Evolutionary conservation across 2,329 filamentous ascomycete genomes (phyloP).

Genomic region (Cladosporium velox): DNA sequence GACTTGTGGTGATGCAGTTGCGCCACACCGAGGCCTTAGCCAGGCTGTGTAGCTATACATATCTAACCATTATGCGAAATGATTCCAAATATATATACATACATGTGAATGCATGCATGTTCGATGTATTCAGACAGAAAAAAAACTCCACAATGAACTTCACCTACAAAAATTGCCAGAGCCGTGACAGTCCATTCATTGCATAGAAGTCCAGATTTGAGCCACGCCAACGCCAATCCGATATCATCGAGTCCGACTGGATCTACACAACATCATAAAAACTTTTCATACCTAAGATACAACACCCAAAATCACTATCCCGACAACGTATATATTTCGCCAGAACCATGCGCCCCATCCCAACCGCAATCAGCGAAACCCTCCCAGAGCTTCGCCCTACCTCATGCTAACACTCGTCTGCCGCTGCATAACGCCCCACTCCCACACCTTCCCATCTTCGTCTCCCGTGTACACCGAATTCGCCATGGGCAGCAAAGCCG

Average conservation of each 20-base stretch:
- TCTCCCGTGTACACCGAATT: slow-evolving; percentile 89
- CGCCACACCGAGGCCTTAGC: not conserved
- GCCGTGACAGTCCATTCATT: too few species aligned
- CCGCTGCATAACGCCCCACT: slow-evolving; percentile 40
- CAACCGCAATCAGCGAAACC: not conserved
- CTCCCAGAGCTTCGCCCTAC: not conserved
- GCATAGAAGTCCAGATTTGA: not conserved
- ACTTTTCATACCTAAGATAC: not conserved
- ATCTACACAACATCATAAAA: not conserved
- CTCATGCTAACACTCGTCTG: slow-evolving; percentile 13
- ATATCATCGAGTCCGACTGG: not conserved
- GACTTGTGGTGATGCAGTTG: not conserved
- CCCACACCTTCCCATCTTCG: slow-evolving; percentile 77
- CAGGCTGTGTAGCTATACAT: too few species aligned
- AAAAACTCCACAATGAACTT: not conserved
- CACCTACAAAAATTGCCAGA: too few species aligned
- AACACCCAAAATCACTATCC: not conserved
- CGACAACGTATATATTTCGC: not conserved
- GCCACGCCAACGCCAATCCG: not conserved
- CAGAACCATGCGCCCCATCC: not conserved
- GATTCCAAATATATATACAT: not conserved
- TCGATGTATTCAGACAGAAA: not conserved
- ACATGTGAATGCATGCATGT: not conserved
- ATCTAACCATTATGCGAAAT: not conserved
- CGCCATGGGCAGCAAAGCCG: slow-evolving; percentile 80